Evolutionary conservation across 140 eudicot species (phyloP), one percentile per base, ranked within the genome.

Genomic region (Anethum foeniculum): DNA sequence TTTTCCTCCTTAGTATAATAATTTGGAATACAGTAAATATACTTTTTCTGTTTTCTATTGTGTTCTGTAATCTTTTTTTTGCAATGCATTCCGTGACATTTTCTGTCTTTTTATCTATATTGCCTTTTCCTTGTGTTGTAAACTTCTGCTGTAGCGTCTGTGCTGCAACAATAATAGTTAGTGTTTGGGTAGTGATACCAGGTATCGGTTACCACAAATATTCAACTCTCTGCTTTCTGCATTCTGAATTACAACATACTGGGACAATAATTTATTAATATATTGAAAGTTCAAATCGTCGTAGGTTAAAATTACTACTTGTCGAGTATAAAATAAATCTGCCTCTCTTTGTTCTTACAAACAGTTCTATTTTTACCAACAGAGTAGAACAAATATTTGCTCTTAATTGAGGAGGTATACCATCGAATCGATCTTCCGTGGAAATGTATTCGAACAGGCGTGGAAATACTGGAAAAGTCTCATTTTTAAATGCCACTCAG

Each of bases 1-100:
- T 41, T 74, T 67, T 75, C 56, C 65, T 75, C 82, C 71, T 49
- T 82, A 76, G 82, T 87, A 68, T 77, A 51, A 85, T 85, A 34
- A 25, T 56, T 78, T 78, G n/a, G 81, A 82, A 38, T 69, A 81
- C 38, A 77, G 4, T 68, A 23, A 64, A 46, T 46, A 36, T 68
- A 1, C 34, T 48, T 71, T 62, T 82, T 51, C 36, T 23, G 44
- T 38, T 74, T 44, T 43, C 25, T 73, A 23, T 43, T 49, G 6
- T 74, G 39, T 74, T 74, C 16, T n/a, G 13, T 43, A 23, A 0
- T 28, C 7, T 12, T 25, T 74, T 74, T 72, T 41, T 10, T 23
- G 0, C 43, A 19, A 18, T 34, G 16, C 25, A 32, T 30, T 34
- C 8, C 1, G 14, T 11, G 10, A 2, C 58, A 44, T 25, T 4